Evolutionary conservation across 2,329 filamentous ascomycete genomes (phyloP).

Genomic region (Botrytis pseudocinerea): DNA sequence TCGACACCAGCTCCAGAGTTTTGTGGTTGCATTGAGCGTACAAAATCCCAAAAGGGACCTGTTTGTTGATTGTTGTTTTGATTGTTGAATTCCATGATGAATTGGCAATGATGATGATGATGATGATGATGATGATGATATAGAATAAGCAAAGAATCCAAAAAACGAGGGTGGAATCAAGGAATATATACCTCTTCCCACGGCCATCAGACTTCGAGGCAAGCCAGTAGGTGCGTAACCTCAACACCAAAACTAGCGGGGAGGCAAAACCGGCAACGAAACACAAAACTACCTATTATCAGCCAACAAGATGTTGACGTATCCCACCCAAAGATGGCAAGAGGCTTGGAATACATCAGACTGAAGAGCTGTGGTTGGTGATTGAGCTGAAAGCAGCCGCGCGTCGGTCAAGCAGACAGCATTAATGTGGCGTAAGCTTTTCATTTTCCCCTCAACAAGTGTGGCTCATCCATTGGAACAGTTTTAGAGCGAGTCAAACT

Average conservation of each 20-base stretch:
- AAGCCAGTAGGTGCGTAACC: slow-evolving; percentile 18
- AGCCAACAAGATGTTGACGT: slow-evolving; percentile 10
- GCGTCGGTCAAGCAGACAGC: not conserved
- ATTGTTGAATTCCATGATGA: slow-evolving; percentile 38
- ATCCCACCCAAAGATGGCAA: not conserved
- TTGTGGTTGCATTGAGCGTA: slow-evolving; percentile 34
- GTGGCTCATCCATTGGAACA: not conserved
- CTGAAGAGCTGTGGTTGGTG: slow-evolving; percentile 15
- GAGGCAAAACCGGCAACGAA: slow-evolving; percentile 15
- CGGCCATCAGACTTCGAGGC: slow-evolving; percentile 9
- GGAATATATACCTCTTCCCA: slow-evolving; percentile 19
- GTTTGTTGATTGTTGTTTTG: slow-evolving; percentile 27
- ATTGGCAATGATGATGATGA: slow-evolving; percentile 22
- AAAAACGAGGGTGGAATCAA: not conserved
- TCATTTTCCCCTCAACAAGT: not conserved
- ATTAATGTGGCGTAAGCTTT: slow-evolving; percentile 12
- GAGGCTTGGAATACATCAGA: slow-evolving; percentile 5
- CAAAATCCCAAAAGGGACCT: slow-evolving; percentile 39
- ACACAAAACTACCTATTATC: slow-evolving; percentile 8
- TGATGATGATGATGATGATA: slow-evolving; percentile 21
- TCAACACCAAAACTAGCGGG: slow-evolving; percentile 5
- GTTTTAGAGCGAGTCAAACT: not conserved
- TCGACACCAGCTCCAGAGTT: slow-evolving; percentile 37
- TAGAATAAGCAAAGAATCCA: not conserved
- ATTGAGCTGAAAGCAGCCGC: slow-evolving; percentile 14